Evolutionary conservation across 2,329 filamentous ascomycete genomes (phyloP), one percentile per base, ranked within the genome.

Genomic region (Myriosclerotinia curreyana): DNA sequence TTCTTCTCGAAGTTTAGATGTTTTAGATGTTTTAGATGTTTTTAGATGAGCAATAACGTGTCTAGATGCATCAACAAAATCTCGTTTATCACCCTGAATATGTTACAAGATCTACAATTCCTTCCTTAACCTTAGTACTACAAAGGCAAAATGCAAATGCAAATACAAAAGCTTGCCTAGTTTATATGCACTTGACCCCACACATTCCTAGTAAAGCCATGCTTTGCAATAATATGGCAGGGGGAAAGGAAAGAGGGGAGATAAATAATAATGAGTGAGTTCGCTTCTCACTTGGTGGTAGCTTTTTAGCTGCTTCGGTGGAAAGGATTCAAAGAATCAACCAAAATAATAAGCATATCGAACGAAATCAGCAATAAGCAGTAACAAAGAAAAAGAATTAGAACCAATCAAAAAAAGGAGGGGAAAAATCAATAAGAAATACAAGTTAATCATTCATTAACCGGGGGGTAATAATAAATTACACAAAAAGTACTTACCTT

Each of bases 61-160:
- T n/a, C n/a, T n/a, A 31, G 28, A 31, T 31, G 28, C 28, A 6
- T 31, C 28, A 31, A 31, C 28, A 31, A 6, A 31, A 31, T 52
- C 36, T 55, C 22, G 36, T 55, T 25, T 28, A 42, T 22, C 52
- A 55, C 22, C 36, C 15, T 34, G 28, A 46, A 20, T 20, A n/a
- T 56, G 40, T 46, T 40, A 56, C 54, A 46, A 56, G 54, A 56
- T 56, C 54, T 56, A 36, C 36, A 55, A 42, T 55, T 55, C 25
- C 20, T 34, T 34, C 28, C 54, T 40, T 46, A 46, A n/a, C n/a
- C n/a, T n/a, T n/a, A n/a, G n/a, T n/a, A n/a, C n/a, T n/a, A n/a
- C n/a, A n/a, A n/a, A n/a, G n/a, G n/a, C n/a, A n/a, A n/a, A n/a
- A n/a, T n/a, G n/a, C n/a, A 22, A 46, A 56, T 20, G 17, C 54